A percentile compares a stretch with the other conserved stretches of the same genome.
phyloP scores from a whole-genome alignment of 2,329 filamentous ascomycete genomes.

The Cladosporium sp. region DNA sequence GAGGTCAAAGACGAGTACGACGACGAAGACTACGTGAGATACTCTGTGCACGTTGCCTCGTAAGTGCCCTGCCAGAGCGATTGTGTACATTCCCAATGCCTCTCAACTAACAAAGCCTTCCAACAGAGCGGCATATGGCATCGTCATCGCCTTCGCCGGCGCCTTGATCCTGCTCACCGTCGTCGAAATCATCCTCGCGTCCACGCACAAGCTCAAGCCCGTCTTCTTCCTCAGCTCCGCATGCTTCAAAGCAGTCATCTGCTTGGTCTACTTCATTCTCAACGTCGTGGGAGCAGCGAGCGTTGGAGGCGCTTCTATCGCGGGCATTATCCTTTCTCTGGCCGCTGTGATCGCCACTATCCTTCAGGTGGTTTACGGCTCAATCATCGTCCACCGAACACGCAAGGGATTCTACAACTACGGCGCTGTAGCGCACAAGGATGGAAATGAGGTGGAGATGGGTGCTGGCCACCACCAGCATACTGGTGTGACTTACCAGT shows the following conservation, averaged over 20 bases:
- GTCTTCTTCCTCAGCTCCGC: constrained; percentile 22
- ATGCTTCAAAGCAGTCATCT: constrained; percentile 22
- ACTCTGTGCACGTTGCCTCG: neutral
- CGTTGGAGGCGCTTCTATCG: neutral
- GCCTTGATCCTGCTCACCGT: constrained; percentile 26
- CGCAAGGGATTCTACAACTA: constrained; percentile 30
- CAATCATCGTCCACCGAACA: constrained; percentile 33
- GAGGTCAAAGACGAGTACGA: neutral
- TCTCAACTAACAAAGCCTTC: neutral
- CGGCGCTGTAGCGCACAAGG: neutral
- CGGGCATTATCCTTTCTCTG: constrained; percentile 20
- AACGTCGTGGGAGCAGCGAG: constrained; percentile 15
- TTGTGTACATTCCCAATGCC: too few relatives aligned
- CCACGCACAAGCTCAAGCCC: constrained; percentile 21
- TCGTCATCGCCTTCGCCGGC: constrained; percentile 20
- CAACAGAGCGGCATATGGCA: constrained; percentile 18
- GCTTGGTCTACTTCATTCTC: constrained; percentile 23
- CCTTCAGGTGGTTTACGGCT: constrained; percentile 38
- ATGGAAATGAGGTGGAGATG: neutral
- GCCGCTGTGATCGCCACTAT: constrained; percentile 36
- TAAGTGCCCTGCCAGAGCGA: neutral
- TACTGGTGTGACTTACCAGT: neutral
- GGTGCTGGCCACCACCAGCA: neutral
- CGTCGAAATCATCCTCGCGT: constrained; percentile 24
- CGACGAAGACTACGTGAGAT: neutral